Evolutionary conservation across 129 eudicot species (phyloP), one percentile per base, ranked within the genome.

Genomic region (Centella asiatica): DNA sequence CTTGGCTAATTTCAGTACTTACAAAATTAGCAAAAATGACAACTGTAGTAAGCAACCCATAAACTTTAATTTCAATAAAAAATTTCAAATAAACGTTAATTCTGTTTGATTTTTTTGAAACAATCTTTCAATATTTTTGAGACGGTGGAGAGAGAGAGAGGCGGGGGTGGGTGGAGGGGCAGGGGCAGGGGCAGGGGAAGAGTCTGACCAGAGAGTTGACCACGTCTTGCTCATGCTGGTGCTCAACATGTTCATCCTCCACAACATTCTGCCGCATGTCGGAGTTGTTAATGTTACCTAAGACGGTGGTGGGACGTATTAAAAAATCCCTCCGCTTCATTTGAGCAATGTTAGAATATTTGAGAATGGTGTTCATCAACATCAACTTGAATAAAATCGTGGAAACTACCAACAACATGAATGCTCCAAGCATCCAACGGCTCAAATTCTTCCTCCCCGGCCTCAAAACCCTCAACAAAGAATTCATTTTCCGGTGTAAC

Each of bases 371-470:
- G 45, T 32, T 44, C 57, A 73, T 66, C 9, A 73, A 32, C 37
- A 57, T 49, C 26, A 67, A 42, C 73, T 73, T 73, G 22, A 73
- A 42, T 22, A 67, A 6, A 6, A 73, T 28, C 2, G 78, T 73
- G 26, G 42, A 36, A 10, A 60, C 28, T 4, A 46, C 22, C 33
- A 73, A 44, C 24, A 66, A 15, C 56, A 7, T 51, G 22, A 73
- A 44, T 27, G 57, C 64, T 49, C 48, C 66, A 22, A 62, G 17
- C 40, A 67, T 37, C 72, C 64, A 66, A 6, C 48, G 48, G 56
- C 63, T 73, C 4, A 67, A 55, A 23, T 67, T 66, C 64, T 73
- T 66, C 44, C 67, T 31, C 50, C 68, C 46, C 4, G 69, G 73
- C 57, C 63, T 50, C 46, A 66, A 72, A 46, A 19, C 33, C 57